Conservation (phyloP, 2,329 filamentous ascomycete species). For the Fusarium papillatum region DNA sequence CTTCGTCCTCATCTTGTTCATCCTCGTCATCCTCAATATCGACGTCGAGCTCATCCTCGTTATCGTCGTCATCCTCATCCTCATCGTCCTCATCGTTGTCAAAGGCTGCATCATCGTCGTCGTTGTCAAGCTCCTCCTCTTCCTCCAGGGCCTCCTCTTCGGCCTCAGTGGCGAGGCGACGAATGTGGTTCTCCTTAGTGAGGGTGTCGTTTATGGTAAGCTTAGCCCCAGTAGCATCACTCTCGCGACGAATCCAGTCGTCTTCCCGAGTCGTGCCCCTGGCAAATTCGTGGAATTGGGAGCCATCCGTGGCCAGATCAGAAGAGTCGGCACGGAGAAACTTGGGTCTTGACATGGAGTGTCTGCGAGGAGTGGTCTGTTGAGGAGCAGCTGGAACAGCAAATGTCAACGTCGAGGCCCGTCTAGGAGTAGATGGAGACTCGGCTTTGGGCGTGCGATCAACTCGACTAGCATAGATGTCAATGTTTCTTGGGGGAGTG, state of each 20-base stretch:
- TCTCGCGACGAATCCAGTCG: slow-evolving; percentile 87
- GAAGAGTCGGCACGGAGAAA: slow-evolving; percentile 65
- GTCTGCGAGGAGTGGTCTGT: slow-evolving; percentile 39
- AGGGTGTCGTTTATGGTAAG: slow-evolving; percentile 93
- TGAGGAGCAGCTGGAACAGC: slow-evolving; percentile 42
- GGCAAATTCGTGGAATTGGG: slow-evolving; percentile 91
- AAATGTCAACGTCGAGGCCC: slow-evolving; percentile 39
- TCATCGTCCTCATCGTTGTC: slow-evolving; percentile 58
- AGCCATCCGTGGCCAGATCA: slow-evolving; percentile 68
- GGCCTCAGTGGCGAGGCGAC: slow-evolving; percentile 87
- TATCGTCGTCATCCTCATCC: slow-evolving; percentile 61
- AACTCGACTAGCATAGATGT: slow-evolving; percentile 11
- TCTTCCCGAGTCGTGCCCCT: slow-evolving; percentile 86
- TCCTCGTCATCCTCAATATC: slow-evolving; percentile 65
- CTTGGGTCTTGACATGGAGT: slow-evolving; percentile 51
- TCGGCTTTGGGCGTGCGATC: slow-evolving; percentile 35
- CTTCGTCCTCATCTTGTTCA: slow-evolving; percentile 68
- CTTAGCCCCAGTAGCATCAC: slow-evolving; percentile 73
- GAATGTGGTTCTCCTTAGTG: slow-evolving; percentile 89
- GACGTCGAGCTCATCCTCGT: slow-evolving; percentile 64
- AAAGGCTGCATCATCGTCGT: slow-evolving; percentile 54
- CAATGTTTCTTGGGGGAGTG: slow-evolving; percentile 49
- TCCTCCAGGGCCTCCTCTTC: slow-evolving; percentile 88
- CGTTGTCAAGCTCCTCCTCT: slow-evolving; percentile 68
- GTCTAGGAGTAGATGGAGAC: slow-evolving; percentile 50